These are phyloP conservation scores for Blastomyces gilchristii DNA, from an alignment of 2,329 filamentous ascomycete species.

Conservation along the genomic window DNA sequence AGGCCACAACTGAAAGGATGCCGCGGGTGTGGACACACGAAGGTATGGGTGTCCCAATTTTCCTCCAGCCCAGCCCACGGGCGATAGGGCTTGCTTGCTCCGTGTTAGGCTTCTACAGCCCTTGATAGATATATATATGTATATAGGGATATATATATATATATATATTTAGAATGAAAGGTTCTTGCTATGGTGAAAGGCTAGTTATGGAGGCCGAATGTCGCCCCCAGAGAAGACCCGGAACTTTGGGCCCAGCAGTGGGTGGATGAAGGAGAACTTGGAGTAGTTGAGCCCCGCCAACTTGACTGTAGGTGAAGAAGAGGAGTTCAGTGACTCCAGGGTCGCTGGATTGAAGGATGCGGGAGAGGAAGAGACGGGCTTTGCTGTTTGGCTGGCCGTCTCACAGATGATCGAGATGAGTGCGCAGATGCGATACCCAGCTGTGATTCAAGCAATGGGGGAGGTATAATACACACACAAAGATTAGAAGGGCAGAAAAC, in stretches of 20 bases:
- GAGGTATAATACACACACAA: not conserved
- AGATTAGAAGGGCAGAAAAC: not conserved
- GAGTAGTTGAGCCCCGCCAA: constrained; percentile 76
- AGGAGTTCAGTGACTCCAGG: constrained; percentile 35
- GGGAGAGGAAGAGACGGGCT: not conserved
- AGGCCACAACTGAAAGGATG: constrained; percentile 11
- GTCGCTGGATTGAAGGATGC: constrained; percentile 20
- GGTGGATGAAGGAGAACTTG: constrained; percentile 66
- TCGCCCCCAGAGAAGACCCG: constrained; percentile 95
- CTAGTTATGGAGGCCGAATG: constrained; percentile 95
- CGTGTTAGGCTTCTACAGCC: constrained; percentile 13
- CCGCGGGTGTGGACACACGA: constrained; percentile 16
- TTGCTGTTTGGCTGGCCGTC: not conserved
- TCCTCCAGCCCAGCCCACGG: constrained; percentile 37
- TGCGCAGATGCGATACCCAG: not conserved
- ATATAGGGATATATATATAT: constrained; percentile 5
- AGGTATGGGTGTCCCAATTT: constrained; percentile 20
- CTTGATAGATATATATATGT: not conserved
- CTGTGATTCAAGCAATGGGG: not conserved
- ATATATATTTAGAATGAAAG: constrained; percentile 27
- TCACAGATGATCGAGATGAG: not conserved
- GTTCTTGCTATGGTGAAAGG: constrained; percentile 25
- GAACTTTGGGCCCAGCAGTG: constrained; percentile 82
- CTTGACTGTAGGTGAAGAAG: constrained; percentile 57
- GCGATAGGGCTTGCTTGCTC: constrained; percentile 28